Percentiles rank a stretch among this genome's conserved stretches.
These are phyloP conservation scores for Remersonia thermophila DNA, from an alignment of 2,329 filamentous ascomycete species.

Conservation along the genomic window DNA sequence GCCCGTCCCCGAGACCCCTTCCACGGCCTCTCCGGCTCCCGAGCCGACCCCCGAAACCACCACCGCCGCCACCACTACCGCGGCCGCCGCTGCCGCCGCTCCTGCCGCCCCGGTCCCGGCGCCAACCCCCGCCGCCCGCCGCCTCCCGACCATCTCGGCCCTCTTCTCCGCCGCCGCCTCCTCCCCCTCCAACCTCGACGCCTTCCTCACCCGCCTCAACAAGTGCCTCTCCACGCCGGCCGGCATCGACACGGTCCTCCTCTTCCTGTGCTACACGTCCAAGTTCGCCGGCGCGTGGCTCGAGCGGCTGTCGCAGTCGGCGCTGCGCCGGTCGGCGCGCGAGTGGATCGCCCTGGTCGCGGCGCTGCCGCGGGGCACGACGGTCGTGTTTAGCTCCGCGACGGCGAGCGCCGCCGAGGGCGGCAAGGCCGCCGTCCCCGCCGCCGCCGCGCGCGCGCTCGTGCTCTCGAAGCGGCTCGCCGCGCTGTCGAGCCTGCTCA, in stretches of 20 bases:
- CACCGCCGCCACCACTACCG: too few relatives aligned
- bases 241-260: constrained; percentile 58
- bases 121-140: background rate
- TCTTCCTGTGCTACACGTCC: constrained; percentile 55
- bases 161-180: constrained; percentile 26
- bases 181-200: constrained; percentile 33
- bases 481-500: constrained; percentile 52
- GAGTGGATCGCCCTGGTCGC: constrained; percentile 41
- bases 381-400: constrained; percentile 29
- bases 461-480: constrained; percentile 41
- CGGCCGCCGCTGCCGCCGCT: too few relatives aligned
- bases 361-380: constrained; percentile 37
- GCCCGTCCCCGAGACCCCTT: too few relatives aligned
- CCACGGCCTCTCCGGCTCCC: too few relatives aligned
- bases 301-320: constrained; percentile 40
- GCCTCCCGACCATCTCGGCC: constrained; percentile 12
- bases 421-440: constrained; percentile 13
- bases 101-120: background rate
- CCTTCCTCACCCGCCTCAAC: constrained; percentile 42
- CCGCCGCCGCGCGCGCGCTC: constrained; percentile 31
- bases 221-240: constrained; percentile 55
- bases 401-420: constrained; percentile 19
- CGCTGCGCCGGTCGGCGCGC: constrained; percentile 40
- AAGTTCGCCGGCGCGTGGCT: constrained; percentile 42
- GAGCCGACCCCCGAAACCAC: too few relatives aligned